These are phyloP conservation scores for Persicaria tinctoria DNA, from an alignment of 148 eudicot genomes.

Conservation along the genomic window DNA sequence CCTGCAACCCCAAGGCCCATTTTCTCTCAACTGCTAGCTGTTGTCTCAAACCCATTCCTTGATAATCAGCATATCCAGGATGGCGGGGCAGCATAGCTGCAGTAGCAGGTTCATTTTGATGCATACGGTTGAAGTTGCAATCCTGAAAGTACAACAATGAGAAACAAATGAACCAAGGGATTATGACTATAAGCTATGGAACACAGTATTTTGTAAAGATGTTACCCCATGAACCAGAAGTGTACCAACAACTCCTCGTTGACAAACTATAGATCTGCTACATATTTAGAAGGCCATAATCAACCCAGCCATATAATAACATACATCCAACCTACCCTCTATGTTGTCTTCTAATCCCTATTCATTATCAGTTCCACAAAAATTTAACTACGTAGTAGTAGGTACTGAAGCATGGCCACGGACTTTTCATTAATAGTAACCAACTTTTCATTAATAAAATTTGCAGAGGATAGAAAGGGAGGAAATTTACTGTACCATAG, in stretches of 20 bases:
- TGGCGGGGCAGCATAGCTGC: conserved; percentile 42
- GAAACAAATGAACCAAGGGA: not conserved
- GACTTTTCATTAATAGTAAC: not conserved
- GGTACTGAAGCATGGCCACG: not conserved
- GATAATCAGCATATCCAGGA: conserved; percentile 56
- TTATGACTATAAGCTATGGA: not conserved
- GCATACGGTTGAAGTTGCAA: conserved; percentile 37
- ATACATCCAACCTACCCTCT: not conserved
- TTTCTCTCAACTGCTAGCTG: conserved; percentile 72
- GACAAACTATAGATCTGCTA: not conserved
- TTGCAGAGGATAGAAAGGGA: not conserved
- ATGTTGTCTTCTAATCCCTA: not conserved
- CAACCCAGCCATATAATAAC: not conserved
- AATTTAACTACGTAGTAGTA: not conserved
- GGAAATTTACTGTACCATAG: conserved; percentile 42
- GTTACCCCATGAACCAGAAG: conserved; percentile 5
- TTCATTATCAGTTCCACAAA: not conserved
- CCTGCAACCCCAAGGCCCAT: conserved; percentile 99
- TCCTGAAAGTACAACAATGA: conserved; percentile 34
- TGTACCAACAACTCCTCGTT: not conserved
- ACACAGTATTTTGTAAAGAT: not conserved
- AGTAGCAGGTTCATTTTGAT: conserved; percentile 46
- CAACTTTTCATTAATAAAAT: not conserved
- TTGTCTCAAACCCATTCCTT: conserved; percentile 48
- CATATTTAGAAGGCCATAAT: not conserved